phyloP scores from a whole-genome alignment of 225 moss, liverwort and hornwort genomes.

The Straminergon stramineum region DNA sequence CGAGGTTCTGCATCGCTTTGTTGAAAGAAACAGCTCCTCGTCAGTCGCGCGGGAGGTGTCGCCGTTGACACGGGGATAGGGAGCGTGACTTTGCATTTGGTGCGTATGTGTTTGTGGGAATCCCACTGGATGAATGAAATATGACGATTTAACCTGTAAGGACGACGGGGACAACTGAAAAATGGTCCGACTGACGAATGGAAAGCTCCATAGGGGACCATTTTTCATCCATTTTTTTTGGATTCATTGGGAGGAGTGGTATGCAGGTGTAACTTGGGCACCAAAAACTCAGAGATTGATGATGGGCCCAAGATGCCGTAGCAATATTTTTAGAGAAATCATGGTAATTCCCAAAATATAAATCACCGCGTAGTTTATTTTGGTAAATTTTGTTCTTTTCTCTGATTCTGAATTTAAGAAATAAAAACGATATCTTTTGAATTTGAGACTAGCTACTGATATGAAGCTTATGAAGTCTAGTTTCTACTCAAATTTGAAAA shows the following conservation, averaged over 20 bases:
- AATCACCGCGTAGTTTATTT: too few relatives aligned
- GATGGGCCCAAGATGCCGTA: too few relatives aligned
- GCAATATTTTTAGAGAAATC: too few relatives aligned
- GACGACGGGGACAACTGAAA: too few relatives aligned
- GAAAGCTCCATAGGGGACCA: neutral
- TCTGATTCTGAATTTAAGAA: rapidly evolving
- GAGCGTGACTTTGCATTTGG: neutral
- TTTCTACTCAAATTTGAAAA: neutral
- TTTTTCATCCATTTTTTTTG: neutral
- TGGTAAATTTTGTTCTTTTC: too few relatives aligned
- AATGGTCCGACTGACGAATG: neutral
- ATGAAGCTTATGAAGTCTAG: neutral
- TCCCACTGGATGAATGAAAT: neutral
- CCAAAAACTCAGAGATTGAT: too few relatives aligned
- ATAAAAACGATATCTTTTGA: too few relatives aligned
- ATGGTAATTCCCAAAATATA: too few relatives aligned
- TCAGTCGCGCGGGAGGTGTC: neutral
- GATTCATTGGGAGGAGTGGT: too few relatives aligned
- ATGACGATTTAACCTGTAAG: too few relatives aligned
- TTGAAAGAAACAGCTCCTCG: neutral
- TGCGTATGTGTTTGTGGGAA: neutral
- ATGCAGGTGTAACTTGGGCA: too few relatives aligned
- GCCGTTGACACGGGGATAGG: neutral
- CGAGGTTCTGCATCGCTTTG: neutral
- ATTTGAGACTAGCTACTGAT: too few relatives aligned